Evolutionary conservation across 345 rosid species (phyloP).

Genomic region (Salix viminalis): DNA sequence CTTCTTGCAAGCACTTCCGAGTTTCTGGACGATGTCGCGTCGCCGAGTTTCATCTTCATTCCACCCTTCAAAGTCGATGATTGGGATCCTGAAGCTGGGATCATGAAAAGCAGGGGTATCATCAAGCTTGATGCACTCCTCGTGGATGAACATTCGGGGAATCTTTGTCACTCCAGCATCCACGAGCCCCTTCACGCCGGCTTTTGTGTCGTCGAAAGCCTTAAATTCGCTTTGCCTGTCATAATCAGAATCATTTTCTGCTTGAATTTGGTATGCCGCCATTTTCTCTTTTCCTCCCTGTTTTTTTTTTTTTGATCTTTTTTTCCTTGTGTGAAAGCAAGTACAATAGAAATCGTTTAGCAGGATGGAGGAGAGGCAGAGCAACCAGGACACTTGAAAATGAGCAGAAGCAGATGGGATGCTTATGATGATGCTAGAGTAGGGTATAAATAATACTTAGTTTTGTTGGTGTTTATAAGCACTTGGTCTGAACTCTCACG

Average conservation of each 20-base stretch:
- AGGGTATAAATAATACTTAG: not conserved
- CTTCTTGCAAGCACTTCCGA: conserved; percentile 8
- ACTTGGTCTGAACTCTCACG: not conserved
- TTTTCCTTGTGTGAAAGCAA: not conserved
- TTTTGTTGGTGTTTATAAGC: not conserved
- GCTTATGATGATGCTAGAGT: not conserved
- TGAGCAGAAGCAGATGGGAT: too few relatives aligned
- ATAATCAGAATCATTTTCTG: not conserved
- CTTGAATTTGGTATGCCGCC: not conserved
- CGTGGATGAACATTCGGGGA: conserved; percentile 7
- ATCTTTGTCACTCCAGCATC: conserved; percentile 9
- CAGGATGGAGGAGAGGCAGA: not conserved
- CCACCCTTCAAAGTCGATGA: conserved; percentile 9
- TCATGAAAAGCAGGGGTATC: not conserved
- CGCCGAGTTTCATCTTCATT: not conserved
- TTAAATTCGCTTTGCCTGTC: not conserved
- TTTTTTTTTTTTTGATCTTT: too few relatives aligned
- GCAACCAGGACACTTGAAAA: not conserved
- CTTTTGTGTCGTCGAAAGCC: conserved; percentile 7
- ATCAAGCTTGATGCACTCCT: not conserved
- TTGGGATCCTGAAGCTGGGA: not conserved
- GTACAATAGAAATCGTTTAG: not conserved
- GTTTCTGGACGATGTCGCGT: not conserved
- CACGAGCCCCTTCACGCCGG: conserved; percentile 10
- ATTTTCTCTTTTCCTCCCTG: too few relatives aligned